phyloP scores from a whole-genome alignment of 2,329 filamentous ascomycete species.

The Aureobasidium vineae region DNA sequence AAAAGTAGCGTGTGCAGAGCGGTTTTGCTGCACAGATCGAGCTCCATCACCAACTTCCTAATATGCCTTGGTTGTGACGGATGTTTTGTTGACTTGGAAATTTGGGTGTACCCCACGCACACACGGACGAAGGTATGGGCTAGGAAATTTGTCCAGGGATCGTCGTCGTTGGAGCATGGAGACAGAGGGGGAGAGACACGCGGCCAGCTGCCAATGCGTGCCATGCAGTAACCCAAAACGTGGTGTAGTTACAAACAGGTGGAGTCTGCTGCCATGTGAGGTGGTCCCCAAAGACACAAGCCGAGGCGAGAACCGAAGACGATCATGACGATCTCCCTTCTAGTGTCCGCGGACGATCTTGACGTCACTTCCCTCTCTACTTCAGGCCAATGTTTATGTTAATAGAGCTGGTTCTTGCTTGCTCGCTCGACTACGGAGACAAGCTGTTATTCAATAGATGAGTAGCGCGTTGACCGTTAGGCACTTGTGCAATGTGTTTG shows the following conservation, averaged over 20 bases:
- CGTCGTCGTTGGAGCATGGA: not conserved
- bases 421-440: not conserved
- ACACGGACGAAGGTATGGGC: slow-evolving; percentile 1
- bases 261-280: slow-evolving; percentile 13
- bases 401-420: not conserved
- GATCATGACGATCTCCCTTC: slow-evolving; percentile 14
- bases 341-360: slow-evolving; percentile 4
- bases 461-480: too few species aligned
- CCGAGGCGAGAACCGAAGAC: slow-evolving; percentile 13
- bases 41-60: not conserved
- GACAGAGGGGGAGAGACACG: not conserved
- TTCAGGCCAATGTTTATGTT: not conserved
- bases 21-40: not conserved
- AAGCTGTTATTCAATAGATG: not conserved
- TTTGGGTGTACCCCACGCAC: not conserved
- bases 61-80: not conserved
- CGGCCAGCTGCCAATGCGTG: not conserved
- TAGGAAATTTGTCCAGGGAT: not conserved
- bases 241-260: not conserved
- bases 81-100: not conserved
- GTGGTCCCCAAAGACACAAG: not conserved
- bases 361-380: not conserved
- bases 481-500: not conserved
- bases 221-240: slow-evolving; percentile 1
- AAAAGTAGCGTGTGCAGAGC: not conserved